Percentiles rank a stretch among this genome's conserved stretches.
Evolutionary conservation across 2,329 filamentous ascomycete species (phyloP).

Genomic region (Botrytis cinerea): DNA sequence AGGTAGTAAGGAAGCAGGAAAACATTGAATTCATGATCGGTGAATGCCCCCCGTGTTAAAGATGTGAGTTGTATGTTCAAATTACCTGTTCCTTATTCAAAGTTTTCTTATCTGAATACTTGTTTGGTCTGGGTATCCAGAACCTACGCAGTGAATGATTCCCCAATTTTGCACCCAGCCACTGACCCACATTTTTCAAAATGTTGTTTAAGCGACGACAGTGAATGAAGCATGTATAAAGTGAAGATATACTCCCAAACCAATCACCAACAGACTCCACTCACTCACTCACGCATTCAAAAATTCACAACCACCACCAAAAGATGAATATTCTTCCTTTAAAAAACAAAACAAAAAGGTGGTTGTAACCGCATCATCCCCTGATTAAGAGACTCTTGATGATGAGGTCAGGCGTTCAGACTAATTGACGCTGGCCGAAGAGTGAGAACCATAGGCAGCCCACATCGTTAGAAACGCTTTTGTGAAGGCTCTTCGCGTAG

Average conservation of each 20-base stretch:
- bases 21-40: neutral
- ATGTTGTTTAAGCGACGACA: neutral
- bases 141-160: neutral
- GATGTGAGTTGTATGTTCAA: neutral
- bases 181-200: neutral
- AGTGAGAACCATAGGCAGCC: neutral
- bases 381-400: conserved; percentile 9
- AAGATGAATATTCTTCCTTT: neutral
- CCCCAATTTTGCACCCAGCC: fast-evolving
- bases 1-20: too few relatives aligned
- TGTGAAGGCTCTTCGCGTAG: neutral
- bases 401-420: neutral
- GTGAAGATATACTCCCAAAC: neutral
- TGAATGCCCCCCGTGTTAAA: neutral
- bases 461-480: conserved; percentile 14
- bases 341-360: neutral
- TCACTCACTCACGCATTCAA: neutral
- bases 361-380: neutral
- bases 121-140: fast-evolving
- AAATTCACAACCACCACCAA: neutral
- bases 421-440: conserved; percentile 3
- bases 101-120: fast-evolving
- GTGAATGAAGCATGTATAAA: neutral
- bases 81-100: neutral
- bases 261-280: neutral